A percentile compares a stretch with the other conserved stretches of the same genome.
These are phyloP conservation scores for Oryza nivara DNA, from an alignment of 176 grass and related monocot species.

Conservation along the genomic window DNA sequence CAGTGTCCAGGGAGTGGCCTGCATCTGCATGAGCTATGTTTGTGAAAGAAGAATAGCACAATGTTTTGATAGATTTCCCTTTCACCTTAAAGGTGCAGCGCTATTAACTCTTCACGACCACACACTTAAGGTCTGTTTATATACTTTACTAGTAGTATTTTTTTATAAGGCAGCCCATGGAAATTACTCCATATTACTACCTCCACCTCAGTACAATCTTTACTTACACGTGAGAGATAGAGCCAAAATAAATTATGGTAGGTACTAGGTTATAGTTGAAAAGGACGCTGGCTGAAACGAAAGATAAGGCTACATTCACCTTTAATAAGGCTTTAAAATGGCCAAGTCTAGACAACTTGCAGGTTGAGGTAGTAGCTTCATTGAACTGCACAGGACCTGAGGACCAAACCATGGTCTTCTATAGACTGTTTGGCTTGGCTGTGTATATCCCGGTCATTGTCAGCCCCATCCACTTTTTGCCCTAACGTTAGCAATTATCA, in stretches of 20 bases:
- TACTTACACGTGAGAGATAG: not conserved
- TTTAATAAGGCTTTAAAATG: too few relatives aligned
- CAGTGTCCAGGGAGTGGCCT: not conserved
- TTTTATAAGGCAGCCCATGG: too few relatives aligned
- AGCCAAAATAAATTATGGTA: not conserved
- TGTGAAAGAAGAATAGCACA: not conserved
- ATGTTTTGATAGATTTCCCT: not conserved
- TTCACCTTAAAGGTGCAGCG: not conserved
- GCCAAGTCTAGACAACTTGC: too few relatives aligned
- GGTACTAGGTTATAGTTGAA: constrained; percentile 12
- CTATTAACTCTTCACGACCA: too few relatives aligned
- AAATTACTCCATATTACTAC: too few relatives aligned
- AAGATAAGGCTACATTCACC: not conserved
- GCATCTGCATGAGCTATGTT: not conserved
- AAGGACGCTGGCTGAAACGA: not conserved
- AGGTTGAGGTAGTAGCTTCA: not conserved
- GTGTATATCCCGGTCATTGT: not conserved
- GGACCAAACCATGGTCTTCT: too few relatives aligned
- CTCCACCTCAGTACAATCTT: too few relatives aligned
- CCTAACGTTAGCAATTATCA: not conserved
- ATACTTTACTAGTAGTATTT: too few relatives aligned
- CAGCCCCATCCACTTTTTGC: not conserved
- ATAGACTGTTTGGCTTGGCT: not conserved
- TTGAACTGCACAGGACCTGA: not conserved
- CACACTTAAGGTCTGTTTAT: too few relatives aligned